These are phyloP conservation scores for Ogataea henricii DNA, from an alignment of 805 yeast species.

Conservation along the genomic window DNA sequence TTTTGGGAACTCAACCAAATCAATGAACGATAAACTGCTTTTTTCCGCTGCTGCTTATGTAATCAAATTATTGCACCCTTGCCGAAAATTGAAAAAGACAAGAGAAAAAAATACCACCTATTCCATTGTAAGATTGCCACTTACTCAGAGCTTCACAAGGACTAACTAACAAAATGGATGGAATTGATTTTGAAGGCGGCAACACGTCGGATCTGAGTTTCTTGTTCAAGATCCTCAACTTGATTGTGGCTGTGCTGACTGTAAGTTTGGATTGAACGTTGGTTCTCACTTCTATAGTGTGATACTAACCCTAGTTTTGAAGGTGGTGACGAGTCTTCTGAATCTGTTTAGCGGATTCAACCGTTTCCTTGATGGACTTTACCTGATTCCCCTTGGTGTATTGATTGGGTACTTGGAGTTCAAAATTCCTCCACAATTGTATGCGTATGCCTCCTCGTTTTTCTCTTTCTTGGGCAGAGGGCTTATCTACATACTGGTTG, in stretches of 20 bases:
- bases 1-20: too few species aligned
- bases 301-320: conserved; percentile 8
- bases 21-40: too few species aligned
- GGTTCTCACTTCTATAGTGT: neutral
- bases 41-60: too few species aligned
- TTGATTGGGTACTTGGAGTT: conserved; percentile 50
- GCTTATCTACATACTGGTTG: conserved; percentile 53
- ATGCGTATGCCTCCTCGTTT: conserved; percentile 65
- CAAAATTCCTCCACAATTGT: conserved; percentile 59
- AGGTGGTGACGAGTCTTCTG: conserved; percentile 50
- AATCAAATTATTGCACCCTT: neutral
- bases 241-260: conserved; percentile 54
- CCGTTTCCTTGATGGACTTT: conserved; percentile 59
- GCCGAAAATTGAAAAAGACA: neutral
- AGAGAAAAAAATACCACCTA: neutral
- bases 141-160: too few species aligned
- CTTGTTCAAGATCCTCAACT: conserved; percentile 52
- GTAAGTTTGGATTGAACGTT: too few species aligned
- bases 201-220: conserved; percentile 46
- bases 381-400: conserved; percentile 55
- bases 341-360: conserved; percentile 45
- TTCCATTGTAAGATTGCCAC: neutral
- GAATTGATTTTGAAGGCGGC: conserved; percentile 47
- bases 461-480: conserved; percentile 80
- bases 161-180: conserved; percentile 27